Percentiles rank a stretch among this genome's conserved stretches.
phyloP scores from a whole-genome alignment of 352 stramenopile genomes.

The Phytopythium mirpurense region DNA sequence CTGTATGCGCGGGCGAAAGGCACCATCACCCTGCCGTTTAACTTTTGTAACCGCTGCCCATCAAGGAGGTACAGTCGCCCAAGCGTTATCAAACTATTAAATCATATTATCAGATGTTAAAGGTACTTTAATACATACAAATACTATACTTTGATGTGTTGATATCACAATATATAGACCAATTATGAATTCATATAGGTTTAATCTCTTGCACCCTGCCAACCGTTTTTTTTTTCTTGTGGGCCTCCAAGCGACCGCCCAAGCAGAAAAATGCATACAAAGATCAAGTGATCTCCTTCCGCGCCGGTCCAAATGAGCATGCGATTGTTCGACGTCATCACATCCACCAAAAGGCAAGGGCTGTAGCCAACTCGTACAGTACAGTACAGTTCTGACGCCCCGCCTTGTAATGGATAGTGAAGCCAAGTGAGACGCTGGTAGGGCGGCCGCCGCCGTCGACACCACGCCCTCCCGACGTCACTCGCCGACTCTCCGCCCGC shows the following conservation, averaged over 20 bases:
- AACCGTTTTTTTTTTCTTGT: not conserved
- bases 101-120: not conserved
- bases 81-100: not conserved
- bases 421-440: not conserved
- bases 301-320: not conserved
- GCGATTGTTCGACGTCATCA: not conserved
- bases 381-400: no score
- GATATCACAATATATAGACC: no score
- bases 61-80: not conserved
- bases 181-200: no score
- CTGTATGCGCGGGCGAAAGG: no score
- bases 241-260: not conserved
- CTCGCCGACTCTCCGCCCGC: no score
- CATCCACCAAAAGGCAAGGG: not conserved
- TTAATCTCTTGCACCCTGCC: no score
- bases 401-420: not conserved
- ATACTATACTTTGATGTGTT: no score
- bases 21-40: no score
- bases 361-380: not conserved
- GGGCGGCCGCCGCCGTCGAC: not conserved
- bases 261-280: slow-evolving; percentile 3
- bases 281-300: not conserved
- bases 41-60: not conserved
- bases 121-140: no score
- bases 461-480: not conserved